phyloP scores from a whole-genome alignment of 2,329 filamentous ascomycete species.

The Ophiostoma sp. region DNA sequence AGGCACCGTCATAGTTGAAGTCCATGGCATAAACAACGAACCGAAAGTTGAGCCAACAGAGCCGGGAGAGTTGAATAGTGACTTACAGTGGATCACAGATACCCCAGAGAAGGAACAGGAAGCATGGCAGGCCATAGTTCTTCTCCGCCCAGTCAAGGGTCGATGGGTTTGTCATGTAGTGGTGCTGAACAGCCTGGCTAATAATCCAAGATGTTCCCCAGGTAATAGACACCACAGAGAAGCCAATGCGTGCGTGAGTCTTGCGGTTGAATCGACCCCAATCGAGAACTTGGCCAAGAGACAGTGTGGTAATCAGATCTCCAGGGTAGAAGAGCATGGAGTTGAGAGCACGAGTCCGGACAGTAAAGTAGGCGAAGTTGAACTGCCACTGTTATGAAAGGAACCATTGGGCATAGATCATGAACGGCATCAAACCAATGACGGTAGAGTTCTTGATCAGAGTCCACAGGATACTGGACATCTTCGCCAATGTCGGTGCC shows the following conservation, averaged over 20 bases:
- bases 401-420: constrained; percentile 27
- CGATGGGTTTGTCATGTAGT: constrained; percentile 25
- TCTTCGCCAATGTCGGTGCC: constrained; percentile 7
- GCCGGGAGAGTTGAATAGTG: constrained; percentile 2
- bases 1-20: constrained; percentile 23
- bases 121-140: constrained; percentile 25
- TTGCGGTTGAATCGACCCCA: constrained; percentile 21
- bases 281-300: constrained; percentile 28
- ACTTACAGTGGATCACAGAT: constrained; percentile 28
- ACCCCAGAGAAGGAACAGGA: constrained; percentile 29
- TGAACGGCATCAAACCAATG: constrained; percentile 26
- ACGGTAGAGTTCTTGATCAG: constrained; percentile 21
- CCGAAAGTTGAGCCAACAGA: constrained; percentile 22
- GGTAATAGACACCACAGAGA: constrained; percentile 21
- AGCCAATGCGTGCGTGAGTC: constrained; percentile 26
- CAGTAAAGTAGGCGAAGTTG: constrained; percentile 31
- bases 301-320: constrained; percentile 20
- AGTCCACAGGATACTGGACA: constrained; percentile 21
- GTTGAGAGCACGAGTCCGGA: constrained; percentile 27
- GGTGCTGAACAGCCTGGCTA: constrained; percentile 26
- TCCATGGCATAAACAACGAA: constrained; percentile 25
- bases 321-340: constrained; percentile 24
- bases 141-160: constrained; percentile 27
- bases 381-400: constrained; percentile 31
- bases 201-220: constrained; percentile 28